Evolutionary conservation across 2,329 filamentous ascomycete genomes (phyloP), one percentile per base, ranked within the genome.

Genomic region (Emmonsiellopsis sp.): DNA sequence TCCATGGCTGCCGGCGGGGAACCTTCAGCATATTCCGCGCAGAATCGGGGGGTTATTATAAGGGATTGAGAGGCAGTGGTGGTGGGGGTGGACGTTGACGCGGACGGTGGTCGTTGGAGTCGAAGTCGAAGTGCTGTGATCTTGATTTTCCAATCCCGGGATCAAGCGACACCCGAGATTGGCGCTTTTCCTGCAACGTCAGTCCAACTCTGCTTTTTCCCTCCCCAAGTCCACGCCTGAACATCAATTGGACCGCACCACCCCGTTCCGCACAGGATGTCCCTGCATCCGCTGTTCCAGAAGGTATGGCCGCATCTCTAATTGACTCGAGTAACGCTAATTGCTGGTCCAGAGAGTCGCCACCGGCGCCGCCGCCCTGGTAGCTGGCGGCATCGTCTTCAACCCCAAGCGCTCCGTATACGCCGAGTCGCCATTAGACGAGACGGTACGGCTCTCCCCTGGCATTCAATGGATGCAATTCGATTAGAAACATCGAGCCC

Each of bases 371-470:
- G 66, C 64, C 58, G 65, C 68, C 54, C 65, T 72, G 58, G 61
- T 72, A 56, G 69, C 67, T 58, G 69, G 69, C 60, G 66, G 67
- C 56, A 63, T 71, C 51, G 65, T 65, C 56, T 55, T 69, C 58
- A 68, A 70, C 60, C 71, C 71, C 52, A 67, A 67, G 56, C 66
- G 65, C 53, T 72, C 66, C 53, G 70, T 65, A 32, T 71, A 66
- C 56, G 73, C 73, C 53, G 73, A 75, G 62, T 67, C 67, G 53
- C 69, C 71, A 50, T 60, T 60, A 40, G 65, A 71, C 36, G 56
- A 57, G 34, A 49, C 56, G 40, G 70, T 70, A 68, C 56, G 65
- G 58, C 50, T 11, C 52, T 55, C 37, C 47, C 36, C 13, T 37
- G 7, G 14, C 40, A 52, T 9, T 17, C 21, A 21, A 33, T 21